These are phyloP conservation scores for Phlebopus sp. DNA, from an alignment of 1,284 basidiomycete species.

Conservation along the genomic window DNA sequence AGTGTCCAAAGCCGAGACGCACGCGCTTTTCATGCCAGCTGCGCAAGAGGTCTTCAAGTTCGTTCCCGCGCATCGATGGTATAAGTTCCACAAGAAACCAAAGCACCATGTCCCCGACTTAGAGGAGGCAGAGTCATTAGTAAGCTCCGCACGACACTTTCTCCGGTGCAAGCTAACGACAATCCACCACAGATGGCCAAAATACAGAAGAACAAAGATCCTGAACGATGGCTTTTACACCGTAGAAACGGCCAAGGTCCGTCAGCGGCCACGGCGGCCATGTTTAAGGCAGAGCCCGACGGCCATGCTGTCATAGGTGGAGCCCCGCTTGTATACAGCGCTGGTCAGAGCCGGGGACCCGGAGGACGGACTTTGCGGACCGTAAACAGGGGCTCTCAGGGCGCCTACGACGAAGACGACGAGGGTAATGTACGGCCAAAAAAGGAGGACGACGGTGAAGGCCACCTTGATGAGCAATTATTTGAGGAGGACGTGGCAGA, in stretches of 20 bases:
- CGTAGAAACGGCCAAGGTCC: slow-evolving; percentile 55
- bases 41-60: slow-evolving; percentile 78
- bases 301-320: slow-evolving; percentile 40
- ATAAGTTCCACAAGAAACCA: slow-evolving; percentile 84
- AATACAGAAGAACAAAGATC: slow-evolving; percentile 67
- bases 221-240: slow-evolving; percentile 64
- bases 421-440: slow-evolving; percentile 44
- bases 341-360: slow-evolving; percentile 58
- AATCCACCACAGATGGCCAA: slow-evolving; percentile 41
- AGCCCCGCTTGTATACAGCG: slow-evolving; percentile 46
- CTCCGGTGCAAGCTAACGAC: background rate
- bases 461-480: slow-evolving; percentile 76
- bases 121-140: slow-evolving; percentile 73
- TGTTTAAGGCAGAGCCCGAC: slow-evolving; percentile 63
- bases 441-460: slow-evolving; percentile 64
- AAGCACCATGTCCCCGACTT: slow-evolving; percentile 66
- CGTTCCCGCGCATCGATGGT: slow-evolving; percentile 83
- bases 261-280: slow-evolving; percentile 57
- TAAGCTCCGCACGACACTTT: slow-evolving; percentile 41
- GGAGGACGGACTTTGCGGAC: slow-evolving; percentile 60
- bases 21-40: slow-evolving; percentile 74
- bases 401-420: slow-evolving; percentile 68
- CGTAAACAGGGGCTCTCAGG: slow-evolving; percentile 66
- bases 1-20: slow-evolving; percentile 57
- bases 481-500: slow-evolving; percentile 86